phyloP scores from a whole-genome alignment of 305 asterid genomes.

The Withania somnifera region DNA sequence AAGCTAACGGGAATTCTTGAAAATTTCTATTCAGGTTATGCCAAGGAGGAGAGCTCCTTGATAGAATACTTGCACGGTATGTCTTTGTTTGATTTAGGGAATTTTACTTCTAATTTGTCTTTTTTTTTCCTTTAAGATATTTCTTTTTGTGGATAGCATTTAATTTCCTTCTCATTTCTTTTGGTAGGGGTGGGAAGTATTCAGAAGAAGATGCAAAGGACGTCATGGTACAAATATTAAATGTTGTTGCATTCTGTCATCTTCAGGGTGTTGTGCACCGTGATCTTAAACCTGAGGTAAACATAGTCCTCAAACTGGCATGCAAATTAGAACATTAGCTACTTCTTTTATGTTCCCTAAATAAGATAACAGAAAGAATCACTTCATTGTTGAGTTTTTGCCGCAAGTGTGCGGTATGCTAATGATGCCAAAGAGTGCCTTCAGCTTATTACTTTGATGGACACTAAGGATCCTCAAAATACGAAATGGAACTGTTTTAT shows the following conservation, averaged over 20 bases:
- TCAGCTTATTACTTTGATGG: background rate
- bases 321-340: background rate
- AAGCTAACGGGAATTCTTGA: background rate
- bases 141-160: background rate
- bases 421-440: background rate
- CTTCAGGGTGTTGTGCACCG: conserved; percentile 81
- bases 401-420: background rate
- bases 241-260: conserved; percentile 61
- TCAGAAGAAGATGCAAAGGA: conserved; percentile 50
- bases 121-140: background rate
- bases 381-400: background rate
- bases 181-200: conserved; percentile 46
- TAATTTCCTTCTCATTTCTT: background rate
- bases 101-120: background rate
- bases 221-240: conserved; percentile 48
- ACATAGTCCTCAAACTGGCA: background rate
- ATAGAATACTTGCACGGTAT: conserved; percentile 56
- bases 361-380: background rate
- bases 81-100: background rate
- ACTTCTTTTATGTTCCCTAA: background rate
- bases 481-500: background rate
- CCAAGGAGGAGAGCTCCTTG: conserved; percentile 71
- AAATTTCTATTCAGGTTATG: conserved; percentile 40
- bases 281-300: conserved; percentile 79
- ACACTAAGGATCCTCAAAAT: background rate